These are phyloP conservation scores for Salix koriyanagi DNA, from an alignment of 345 rosid species.

Conservation along the genomic window DNA sequence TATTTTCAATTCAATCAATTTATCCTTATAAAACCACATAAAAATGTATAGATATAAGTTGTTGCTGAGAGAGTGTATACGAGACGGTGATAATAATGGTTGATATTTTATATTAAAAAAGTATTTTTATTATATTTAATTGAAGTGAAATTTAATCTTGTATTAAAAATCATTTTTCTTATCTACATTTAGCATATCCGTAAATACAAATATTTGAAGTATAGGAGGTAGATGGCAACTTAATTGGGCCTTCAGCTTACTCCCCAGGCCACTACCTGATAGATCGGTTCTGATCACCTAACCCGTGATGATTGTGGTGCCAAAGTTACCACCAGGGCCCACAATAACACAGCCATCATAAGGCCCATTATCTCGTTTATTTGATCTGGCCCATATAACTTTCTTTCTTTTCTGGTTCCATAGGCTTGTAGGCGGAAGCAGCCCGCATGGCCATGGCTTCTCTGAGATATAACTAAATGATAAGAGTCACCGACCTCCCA, in stretches of 20 bases:
- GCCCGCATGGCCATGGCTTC: background rate
- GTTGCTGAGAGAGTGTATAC: no score
- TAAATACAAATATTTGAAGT: background rate
- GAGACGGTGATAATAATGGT: no score
- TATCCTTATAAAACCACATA: no score
- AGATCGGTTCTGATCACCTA: background rate
- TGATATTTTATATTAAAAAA: no score
- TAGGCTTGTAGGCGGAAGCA: background rate
- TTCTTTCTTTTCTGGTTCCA: background rate
- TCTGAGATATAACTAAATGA: no score
- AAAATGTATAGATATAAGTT: no score
- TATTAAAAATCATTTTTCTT: no score
- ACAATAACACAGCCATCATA: background rate
- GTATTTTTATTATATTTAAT: no score
- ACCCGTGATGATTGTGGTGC: background rate
- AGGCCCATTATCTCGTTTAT: fast-evolving
- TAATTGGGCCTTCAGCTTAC: background rate
- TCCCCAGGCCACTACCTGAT: background rate
- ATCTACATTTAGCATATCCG: background rate
- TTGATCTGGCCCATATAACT: background rate
- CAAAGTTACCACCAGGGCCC: background rate
- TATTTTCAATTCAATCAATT: no score
- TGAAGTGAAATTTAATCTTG: no score
- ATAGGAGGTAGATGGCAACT: background rate
- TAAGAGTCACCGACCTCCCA: background rate